Evolutionary conservation across 1,284 basidiomycete genomes (phyloP), one percentile per base, ranked within the genome.

Genomic region (Cutaneotrichosporon cutaneum): DNA sequence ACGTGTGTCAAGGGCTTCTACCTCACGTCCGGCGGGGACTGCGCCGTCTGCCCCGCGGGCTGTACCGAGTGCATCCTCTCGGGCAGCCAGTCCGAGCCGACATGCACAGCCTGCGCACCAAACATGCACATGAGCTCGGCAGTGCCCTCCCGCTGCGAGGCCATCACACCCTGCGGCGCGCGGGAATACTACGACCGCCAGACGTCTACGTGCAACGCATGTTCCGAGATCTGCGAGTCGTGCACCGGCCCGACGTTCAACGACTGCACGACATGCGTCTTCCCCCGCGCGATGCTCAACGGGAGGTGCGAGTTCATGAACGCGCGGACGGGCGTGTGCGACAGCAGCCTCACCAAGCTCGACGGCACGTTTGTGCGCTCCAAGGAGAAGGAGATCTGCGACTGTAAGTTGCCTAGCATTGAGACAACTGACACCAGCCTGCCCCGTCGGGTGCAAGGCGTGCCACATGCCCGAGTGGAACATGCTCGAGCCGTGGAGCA

Each of bases 41-140:
- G 81, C 6, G 6, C 66, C 80, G 81, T 78, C 4, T 82, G 81
- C 64, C 78, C 79, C 0, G 67, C 76, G 0, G 77, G 77, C 4
- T 80, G 79, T 51, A 64, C 68, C 0, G 62, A 66, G 0, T 82
- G 81, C 59, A 53, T 58, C 6, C 66, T 78, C 1, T 59, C 61
- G 3, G 68, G 68, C 2, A 70, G 72, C 0, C 69, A 66, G 5
- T 57, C 33, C 3, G 50, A 69, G 6, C 58, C 73, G 1, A 42
- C 42, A 9, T 75, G 73, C 52, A 70, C 66, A 0, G n/a, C 66
- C 1, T 82, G 81, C 61, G 59, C 66, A 0, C 42, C 69, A 0
- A 66, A 64, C 11, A 70, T 75, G 5, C 22, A 47, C 0, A 54
- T 76, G 1, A 67, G 72, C 1, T 61, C 73, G 13, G 62, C 70